phyloP scores from a whole-genome alignment of 176 grass and related monocot genomes.

The Juncus inflexus region DNA sequence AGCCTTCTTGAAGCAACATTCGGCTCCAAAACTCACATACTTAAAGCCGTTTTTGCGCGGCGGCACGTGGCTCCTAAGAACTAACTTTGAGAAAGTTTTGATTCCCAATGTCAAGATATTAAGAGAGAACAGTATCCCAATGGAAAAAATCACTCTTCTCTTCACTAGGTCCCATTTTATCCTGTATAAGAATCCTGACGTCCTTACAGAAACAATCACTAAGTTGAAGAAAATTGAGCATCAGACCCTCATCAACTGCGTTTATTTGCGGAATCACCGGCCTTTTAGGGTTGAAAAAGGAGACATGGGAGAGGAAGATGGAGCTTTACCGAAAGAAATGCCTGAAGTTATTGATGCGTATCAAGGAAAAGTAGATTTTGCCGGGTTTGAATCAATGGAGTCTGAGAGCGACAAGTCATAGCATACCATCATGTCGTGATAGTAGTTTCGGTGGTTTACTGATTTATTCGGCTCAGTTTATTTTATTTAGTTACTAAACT shows the following conservation, averaged over 20 bases:
- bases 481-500: too few species aligned
- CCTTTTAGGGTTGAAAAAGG: too few species aligned
- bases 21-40: neutral
- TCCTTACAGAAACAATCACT: neutral
- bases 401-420: too few species aligned
- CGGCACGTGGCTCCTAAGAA: constrained; percentile 9
- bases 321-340: too few species aligned
- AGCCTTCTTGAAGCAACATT: constrained; percentile 10
- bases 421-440: neutral
- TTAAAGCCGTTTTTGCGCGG: neutral
- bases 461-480: neutral
- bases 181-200: neutral
- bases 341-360: neutral
- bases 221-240: too few species aligned
- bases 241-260: too few species aligned
- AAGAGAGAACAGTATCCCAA: constrained; percentile 1
- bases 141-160: neutral
- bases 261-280: too few species aligned
- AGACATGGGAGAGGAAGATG: too few species aligned
- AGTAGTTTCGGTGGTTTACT: neutral
- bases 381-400: neutral
- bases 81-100: neutral
- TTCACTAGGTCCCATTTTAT: neutral
- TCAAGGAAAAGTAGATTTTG: constrained; percentile 7
- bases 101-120: constrained; percentile 11